Base-by-base conservation (phyloP, 78 protist genomes). In the Capsaspora owczarzaki region DNA sequence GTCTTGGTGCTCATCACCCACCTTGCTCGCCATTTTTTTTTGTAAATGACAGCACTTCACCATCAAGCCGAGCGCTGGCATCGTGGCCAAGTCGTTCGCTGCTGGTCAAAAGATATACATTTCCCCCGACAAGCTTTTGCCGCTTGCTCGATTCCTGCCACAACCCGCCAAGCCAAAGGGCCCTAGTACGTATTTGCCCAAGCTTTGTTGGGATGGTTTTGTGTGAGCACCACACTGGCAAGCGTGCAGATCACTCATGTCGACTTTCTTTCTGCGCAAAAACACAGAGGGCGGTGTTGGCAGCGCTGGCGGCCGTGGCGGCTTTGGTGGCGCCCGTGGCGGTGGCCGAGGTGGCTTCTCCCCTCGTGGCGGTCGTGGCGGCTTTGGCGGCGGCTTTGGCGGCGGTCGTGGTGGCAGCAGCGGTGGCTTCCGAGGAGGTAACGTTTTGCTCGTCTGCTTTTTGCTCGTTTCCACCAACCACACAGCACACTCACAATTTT, bases 71-170 rank as follows among this genome's bases (percentile, higher is more conserved):
- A 37, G 33, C 4, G 25, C 2, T 19, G 89, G 89, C 41, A 37
- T 80, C 41, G 43, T 12, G 33, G 86, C 89, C 12, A 4, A 38
- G 22, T 78, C 84, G n/a, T 85, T 81, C 80, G 76, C 76, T 80
- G 42, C 38, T 38, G 78, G 60, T 43, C 61, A 68, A 38, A 49
- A 70, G 75, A 33, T 85, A 8, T 81, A 27, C 76, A 77, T 85
- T 61, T 46, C 31, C 40, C 76, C 86, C 33, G 42, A 74, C 53
- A 74, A 77, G 76, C 85, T 81, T 38, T 79, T 85, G 20, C 89
- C 89, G 0, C 74, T 76, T 35, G 41, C 66, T 31, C 85, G 89
- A n/a, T 85, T 85, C 80, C 68, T 81, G 46, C 85, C 84, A 27
- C 47, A 76, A 78, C 82, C 86, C 44, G 10, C 25, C 23, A 33